Percentiles rank a stretch among this genome's conserved stretches.
These are phyloP conservation scores for Colletotrichum gloeosporioides DNA, from an alignment of 2,329 filamentous ascomycete genomes.

Conservation along the genomic window DNA sequence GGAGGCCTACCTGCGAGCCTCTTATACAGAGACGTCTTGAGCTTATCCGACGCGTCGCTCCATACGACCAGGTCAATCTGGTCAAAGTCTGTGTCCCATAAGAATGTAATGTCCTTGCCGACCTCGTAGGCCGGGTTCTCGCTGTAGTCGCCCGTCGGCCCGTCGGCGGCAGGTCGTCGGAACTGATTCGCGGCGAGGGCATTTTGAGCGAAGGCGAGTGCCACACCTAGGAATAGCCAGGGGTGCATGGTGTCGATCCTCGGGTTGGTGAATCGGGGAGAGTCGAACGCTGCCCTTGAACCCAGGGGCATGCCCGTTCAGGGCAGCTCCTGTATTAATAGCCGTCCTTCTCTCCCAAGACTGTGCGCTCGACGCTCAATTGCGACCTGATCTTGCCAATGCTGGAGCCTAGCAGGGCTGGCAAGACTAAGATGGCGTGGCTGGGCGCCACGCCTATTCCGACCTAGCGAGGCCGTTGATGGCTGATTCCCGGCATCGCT, in stretches of 20 bases:
- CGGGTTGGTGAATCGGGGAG: neutral
- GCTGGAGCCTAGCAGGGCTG: neutral
- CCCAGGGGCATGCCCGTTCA: neutral
- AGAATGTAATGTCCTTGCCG: neutral
- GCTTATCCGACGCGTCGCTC: neutral
- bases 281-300: neutral
- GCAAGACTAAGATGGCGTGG: neutral
- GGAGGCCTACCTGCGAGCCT: neutral
- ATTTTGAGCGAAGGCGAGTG: neutral
- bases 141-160: neutral
- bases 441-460: neutral
- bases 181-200: neutral
- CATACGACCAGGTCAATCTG: neutral
- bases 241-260: neutral
- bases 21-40: neutral
- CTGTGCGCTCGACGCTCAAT: neutral
- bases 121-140: neutral
- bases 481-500: neutral
- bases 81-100: neutral
- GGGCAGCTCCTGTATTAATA: neutral
- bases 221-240: neutral
- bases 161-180: neutral
- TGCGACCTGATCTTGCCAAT: neutral
- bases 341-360: neutral
- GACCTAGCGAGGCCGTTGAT: neutral